These are phyloP conservation scores for Borovskyia barvae DNA, from an alignment of 208 protist species.

Conservation along the genomic window DNA sequence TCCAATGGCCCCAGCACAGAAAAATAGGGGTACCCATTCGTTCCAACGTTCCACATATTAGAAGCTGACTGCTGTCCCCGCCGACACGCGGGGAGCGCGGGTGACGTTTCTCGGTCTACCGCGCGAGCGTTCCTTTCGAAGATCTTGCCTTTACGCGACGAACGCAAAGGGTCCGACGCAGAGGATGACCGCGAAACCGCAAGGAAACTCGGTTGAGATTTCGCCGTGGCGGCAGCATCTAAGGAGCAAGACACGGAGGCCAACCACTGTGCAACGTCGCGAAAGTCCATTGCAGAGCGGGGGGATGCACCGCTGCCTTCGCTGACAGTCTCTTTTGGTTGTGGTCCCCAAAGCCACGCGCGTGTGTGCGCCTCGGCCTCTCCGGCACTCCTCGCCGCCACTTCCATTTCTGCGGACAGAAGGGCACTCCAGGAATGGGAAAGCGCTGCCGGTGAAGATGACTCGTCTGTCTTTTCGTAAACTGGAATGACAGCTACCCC, in stretches of 20 bases:
- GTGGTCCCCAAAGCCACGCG: slow-evolving; percentile 11
- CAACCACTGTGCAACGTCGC: neutral
- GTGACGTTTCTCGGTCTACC: too few species aligned
- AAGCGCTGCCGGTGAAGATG: neutral
- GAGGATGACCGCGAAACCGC: too few species aligned
- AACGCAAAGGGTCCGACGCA: too few species aligned
- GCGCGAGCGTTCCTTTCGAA: too few species aligned
- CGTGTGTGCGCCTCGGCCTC: slow-evolving; percentile 4
- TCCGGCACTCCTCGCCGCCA: slow-evolving; percentile 1
- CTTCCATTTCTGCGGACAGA: slow-evolving; percentile 4
- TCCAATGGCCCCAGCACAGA: slow-evolving; percentile 9
- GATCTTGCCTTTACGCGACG: too few species aligned
- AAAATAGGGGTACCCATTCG: neutral
- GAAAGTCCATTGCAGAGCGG: too few species aligned
- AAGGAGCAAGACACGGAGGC: too few species aligned
- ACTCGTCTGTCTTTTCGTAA: neutral
- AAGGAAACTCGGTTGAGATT: too few species aligned
- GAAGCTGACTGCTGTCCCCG: neutral
- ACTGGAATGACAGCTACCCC: neutral
- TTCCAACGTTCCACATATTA: neutral
- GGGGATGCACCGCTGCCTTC: too few species aligned
- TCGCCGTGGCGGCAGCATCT: too few species aligned
- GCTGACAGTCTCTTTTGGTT: too few species aligned
- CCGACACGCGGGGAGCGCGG: too few species aligned
- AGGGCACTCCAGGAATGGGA: neutral